phyloP scores from a whole-genome alignment of 2,329 filamentous ascomycete genomes.

The Colletotrichum tabaci region DNA sequence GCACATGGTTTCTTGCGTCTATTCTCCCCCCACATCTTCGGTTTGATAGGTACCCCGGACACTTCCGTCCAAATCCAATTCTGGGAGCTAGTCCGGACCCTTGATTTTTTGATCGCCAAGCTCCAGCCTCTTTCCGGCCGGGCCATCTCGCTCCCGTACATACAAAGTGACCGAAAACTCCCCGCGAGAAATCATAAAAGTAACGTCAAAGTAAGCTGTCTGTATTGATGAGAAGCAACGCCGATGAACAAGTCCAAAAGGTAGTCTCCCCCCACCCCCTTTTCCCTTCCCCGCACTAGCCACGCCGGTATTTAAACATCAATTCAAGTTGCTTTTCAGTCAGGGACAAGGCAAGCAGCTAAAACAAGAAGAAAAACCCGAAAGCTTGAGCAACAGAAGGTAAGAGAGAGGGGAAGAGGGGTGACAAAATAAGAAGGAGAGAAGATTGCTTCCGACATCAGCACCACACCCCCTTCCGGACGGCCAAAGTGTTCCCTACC shows the following conservation, averaged over 20 bases:
- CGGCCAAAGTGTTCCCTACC: not conserved
- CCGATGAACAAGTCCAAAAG: not conserved
- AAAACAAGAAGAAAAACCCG: constrained; percentile 37
- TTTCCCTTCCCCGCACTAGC: not conserved
- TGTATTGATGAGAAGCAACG: not conserved
- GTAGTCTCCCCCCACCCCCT: not conserved
- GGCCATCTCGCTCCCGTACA: constrained; percentile 6
- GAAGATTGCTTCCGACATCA: not conserved
- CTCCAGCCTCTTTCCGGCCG: constrained; percentile 11
- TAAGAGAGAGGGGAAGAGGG: not conserved
- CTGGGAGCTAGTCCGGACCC: constrained; percentile 6
- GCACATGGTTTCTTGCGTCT: not conserved
- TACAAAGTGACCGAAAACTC: constrained; percentile 37
- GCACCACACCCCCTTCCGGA: not conserved
- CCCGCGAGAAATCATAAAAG: constrained; percentile 26
- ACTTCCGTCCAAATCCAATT: not conserved
- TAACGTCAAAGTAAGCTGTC: not conserved
- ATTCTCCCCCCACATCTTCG: constrained; percentile 9
- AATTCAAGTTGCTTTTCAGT: constrained; percentile 6
- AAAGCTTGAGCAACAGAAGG: constrained; percentile 31
- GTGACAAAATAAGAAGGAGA: not conserved
- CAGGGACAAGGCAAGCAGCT: constrained; percentile 42
- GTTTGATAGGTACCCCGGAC: constrained; percentile 2
- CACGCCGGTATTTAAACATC: not conserved
- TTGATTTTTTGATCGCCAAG: constrained; percentile 1